Conservation (phyloP, 2,329 filamentous ascomycete genomes). For the Magnaporthiopsis rhizophila region DNA sequence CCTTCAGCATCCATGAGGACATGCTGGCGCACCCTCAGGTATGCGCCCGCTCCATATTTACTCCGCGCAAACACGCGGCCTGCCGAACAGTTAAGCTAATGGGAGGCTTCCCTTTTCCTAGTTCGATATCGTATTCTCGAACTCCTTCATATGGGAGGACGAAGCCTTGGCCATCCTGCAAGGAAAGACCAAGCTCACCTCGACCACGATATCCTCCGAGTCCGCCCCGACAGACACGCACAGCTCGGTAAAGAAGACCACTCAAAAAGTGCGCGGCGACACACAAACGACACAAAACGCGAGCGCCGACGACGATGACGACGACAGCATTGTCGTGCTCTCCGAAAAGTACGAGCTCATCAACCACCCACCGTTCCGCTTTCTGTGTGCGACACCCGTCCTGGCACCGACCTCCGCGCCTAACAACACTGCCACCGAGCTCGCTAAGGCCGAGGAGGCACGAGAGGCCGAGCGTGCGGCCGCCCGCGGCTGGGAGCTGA, state of each 20-base stretch:
- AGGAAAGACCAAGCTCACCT: conserved; percentile 14
- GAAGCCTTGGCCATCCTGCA: conserved; percentile 59
- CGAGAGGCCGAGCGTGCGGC: conserved; percentile 73
- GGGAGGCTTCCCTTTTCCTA: conserved; percentile 27
- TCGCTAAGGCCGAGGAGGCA: conserved; percentile 66
- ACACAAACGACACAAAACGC: conserved; percentile 13
- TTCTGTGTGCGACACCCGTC: conserved; percentile 77
- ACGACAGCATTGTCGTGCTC: conserved; percentile 26
- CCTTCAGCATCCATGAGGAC: conserved; percentile 84
- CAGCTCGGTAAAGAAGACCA: neutral
- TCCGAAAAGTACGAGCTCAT: conserved; percentile 63
- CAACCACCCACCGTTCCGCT: conserved; percentile 59
- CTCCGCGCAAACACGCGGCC: neutral
- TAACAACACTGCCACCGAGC: conserved; percentile 58
- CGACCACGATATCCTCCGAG: conserved; percentile 22
- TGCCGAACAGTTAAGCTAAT: neutral
- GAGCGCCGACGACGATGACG: conserved; percentile 17
- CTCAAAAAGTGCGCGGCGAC: neutral
- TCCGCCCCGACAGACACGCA: neutral
- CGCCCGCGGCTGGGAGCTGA: conserved; percentile 69
- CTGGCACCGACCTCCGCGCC: conserved; percentile 49
- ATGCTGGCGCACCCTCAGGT: conserved; percentile 82
- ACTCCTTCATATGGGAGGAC: conserved; percentile 61
- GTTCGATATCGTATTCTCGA: conserved; percentile 74
- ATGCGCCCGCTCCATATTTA: conserved; percentile 18